Percentiles rank a stretch among this genome's conserved stretches.
phyloP scores from a whole-genome alignment of 2,329 filamentous ascomycete species.

The Scopulariopsis brevicaulis region DNA sequence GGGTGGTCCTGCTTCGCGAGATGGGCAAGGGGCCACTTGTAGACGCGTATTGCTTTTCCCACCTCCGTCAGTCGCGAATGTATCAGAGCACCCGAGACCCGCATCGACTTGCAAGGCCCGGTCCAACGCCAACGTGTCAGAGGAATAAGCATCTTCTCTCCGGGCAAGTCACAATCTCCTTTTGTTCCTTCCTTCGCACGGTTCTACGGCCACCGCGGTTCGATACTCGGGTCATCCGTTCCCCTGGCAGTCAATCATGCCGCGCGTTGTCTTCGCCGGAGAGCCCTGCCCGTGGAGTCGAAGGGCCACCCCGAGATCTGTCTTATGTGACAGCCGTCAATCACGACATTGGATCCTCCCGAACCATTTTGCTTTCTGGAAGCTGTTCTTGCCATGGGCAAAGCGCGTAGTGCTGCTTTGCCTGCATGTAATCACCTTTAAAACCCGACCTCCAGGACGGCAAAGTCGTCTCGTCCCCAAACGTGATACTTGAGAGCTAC shows the following conservation, averaged over 20 bases:
- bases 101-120: neutral
- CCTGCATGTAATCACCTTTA: too few species aligned
- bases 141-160: neutral
- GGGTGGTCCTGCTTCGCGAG: too few species aligned
- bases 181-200: neutral
- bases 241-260: neutral
- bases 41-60: neutral
- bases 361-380: neutral
- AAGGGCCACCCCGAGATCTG: neutral
- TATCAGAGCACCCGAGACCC: neutral
- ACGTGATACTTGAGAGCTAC: too few species aligned
- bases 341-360: neutral
- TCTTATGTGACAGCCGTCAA: neutral
- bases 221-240: neutral
- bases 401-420: too few species aligned
- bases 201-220: neutral
- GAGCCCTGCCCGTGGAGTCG: neutral
- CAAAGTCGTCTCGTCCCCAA: too few species aligned
- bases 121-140: neutral
- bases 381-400: neutral
- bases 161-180: neutral
- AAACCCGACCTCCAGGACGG: too few species aligned
- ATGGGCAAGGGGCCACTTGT: too few species aligned
- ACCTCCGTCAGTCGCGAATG: neutral
- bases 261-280: neutral